Conservation (phyloP, 306 rosid genomes). For the Cucurbita argyrosperma region DNA sequence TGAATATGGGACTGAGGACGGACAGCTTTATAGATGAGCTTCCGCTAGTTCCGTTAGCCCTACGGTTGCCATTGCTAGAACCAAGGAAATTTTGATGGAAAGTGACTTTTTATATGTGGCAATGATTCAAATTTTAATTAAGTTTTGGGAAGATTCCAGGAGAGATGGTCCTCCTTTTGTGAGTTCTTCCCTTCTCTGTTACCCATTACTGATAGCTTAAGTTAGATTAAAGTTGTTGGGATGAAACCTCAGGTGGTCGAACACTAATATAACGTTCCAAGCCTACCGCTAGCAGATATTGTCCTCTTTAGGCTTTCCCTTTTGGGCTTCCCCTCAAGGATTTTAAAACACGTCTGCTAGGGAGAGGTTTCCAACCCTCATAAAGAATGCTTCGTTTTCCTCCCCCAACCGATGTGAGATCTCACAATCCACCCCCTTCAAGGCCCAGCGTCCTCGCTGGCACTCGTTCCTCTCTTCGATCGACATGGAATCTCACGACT, state of each 20-base stretch:
- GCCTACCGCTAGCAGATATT: too few species aligned
- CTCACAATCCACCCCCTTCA: too few species aligned
- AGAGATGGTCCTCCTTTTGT: not conserved
- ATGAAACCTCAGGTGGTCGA: not conserved
- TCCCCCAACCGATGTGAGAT: too few species aligned
- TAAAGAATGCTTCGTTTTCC: too few species aligned
- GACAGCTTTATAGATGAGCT: not conserved
- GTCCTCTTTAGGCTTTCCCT: too few species aligned
- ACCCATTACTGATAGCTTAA: not conserved
- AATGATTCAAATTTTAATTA: not conserved
- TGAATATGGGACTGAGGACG: not conserved
- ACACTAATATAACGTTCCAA: too few species aligned
- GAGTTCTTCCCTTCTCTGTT: not conserved
- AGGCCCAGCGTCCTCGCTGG: too few species aligned
- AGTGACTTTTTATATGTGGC: not conserved
- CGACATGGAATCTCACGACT: too few species aligned
- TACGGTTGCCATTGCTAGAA: not conserved
- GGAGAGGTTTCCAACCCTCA: too few species aligned
- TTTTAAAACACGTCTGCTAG: too few species aligned
- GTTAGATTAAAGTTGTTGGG: not conserved
- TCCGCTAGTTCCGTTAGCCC: not conserved
- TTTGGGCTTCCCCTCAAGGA: too few species aligned
- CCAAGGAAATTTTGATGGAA: not conserved
- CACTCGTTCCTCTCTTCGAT: too few species aligned
- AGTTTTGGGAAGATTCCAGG: not conserved